phyloP scores from a whole-genome alignment of 768 basidiomycete species.

The Hericium erinaceus region DNA sequence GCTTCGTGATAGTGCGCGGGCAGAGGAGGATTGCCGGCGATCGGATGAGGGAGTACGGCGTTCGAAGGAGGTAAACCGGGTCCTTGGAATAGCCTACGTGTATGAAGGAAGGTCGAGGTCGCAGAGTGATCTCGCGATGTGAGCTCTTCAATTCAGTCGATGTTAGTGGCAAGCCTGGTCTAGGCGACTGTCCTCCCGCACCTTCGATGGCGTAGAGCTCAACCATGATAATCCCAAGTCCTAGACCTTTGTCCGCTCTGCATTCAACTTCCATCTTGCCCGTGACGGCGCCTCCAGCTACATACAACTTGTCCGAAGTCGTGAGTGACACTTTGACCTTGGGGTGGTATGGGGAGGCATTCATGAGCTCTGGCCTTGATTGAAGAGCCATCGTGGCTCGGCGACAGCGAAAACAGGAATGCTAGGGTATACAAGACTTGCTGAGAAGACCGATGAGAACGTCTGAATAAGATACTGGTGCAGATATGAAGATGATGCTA shows the following conservation, averaged over 20 bases:
- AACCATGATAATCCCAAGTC: conserved; percentile 67
- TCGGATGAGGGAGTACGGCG: conserved; percentile 59
- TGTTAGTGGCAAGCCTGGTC: neutral
- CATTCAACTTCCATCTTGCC: conserved; percentile 80
- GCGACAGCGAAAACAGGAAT: neutral
- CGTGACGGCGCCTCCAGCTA: conserved; percentile 56
- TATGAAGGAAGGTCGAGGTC: conserved; percentile 67
- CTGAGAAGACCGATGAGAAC: too few species aligned
- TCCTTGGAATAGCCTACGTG: conserved; percentile 67
- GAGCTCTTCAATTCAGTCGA: conserved; percentile 40
- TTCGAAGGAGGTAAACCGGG: conserved; percentile 78
- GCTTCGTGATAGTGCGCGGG: conserved; percentile 64
- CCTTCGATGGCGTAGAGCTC: conserved; percentile 72
- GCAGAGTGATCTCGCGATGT: conserved; percentile 74
- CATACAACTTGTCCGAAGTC: conserved; percentile 48
- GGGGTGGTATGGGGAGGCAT: conserved; percentile 67
- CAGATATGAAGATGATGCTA: too few species aligned
- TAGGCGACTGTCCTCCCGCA: conserved; percentile 18
- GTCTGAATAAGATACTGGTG: too few species aligned
- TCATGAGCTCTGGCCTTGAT: conserved; percentile 57
- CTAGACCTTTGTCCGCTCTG: conserved; percentile 61
- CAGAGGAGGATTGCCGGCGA: conserved; percentile 47
- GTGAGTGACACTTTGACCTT: conserved; percentile 65
- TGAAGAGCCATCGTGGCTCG: conserved; percentile 19
- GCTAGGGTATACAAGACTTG: neutral